Conservation (phyloP, 352 stramenopile genomes). For the Globisporangium middletonii region DNA sequence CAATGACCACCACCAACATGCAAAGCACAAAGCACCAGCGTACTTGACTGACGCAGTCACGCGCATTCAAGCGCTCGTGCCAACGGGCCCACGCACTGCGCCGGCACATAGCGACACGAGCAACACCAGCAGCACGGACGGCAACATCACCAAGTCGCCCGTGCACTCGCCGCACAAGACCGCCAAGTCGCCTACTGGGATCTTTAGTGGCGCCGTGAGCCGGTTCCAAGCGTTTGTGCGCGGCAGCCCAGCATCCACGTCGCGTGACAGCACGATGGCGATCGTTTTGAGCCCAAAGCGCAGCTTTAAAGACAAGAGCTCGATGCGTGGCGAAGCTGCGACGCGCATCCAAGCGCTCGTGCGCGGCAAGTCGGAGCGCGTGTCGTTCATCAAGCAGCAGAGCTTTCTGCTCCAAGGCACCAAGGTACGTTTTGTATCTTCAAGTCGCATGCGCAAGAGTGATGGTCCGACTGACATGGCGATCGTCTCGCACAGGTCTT, state of each 20-base stretch:
- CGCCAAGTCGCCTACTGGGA: constrained; percentile 18
- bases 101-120: constrained; percentile 9
- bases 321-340: constrained; percentile 30
- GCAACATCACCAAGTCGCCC: constrained; percentile 8
- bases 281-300: constrained; percentile 1
- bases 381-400: constrained; percentile 37
- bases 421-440: constrained; percentile 31
- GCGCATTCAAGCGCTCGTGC: constrained; percentile 32
- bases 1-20: background rate
- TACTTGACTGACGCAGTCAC: constrained; percentile 29
- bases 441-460: background rate
- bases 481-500: constrained; percentile 30
- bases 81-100: constrained; percentile 8
- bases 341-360: constrained; percentile 70
- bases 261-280: constrained; percentile 4
- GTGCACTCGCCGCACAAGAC: constrained; percentile 10
- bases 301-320: constrained; percentile 2
- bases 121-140: constrained; percentile 11
- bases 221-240: constrained; percentile 31
- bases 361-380: constrained; percentile 45
- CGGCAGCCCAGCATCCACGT: constrained; percentile 3
- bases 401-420: constrained; percentile 64
- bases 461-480: background rate
- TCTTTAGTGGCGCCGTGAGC: constrained; percentile 33
- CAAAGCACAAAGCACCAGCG: constrained; percentile 8